Percentiles rank a stretch among this genome's conserved stretches.
These are phyloP conservation scores for Quillaja saponaria DNA, from an alignment of 306 rosid genomes.

Conservation along the genomic window DNA sequence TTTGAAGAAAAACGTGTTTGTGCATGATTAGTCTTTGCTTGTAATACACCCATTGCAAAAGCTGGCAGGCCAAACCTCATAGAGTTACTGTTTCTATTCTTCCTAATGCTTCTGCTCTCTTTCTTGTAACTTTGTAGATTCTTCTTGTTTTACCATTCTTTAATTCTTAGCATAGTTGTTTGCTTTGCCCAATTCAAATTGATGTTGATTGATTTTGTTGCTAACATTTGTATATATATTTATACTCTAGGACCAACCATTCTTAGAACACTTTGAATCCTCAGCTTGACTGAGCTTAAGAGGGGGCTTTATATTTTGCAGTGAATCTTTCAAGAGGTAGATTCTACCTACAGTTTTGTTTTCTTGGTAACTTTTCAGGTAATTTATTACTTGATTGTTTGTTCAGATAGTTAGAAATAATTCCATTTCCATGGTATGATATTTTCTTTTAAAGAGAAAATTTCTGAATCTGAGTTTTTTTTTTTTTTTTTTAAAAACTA, in stretches of 20 bases:
- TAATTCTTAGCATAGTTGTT: constrained; percentile 5
- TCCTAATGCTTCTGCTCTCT: background rate
- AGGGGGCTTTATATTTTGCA: background rate
- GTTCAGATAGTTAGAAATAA: background rate
- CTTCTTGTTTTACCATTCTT: constrained; percentile 31
- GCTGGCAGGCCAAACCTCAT: constrained; percentile 36
- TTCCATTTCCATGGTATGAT: no score
- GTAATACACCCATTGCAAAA: background rate
- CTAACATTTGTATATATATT: constrained; percentile 5
- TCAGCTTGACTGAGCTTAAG: background rate
- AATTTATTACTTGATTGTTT: background rate
- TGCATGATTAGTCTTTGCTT: background rate
- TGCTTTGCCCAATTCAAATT: constrained; percentile 23
- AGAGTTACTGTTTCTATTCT: background rate
- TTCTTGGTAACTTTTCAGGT: background rate
- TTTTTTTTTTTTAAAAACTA: no score
- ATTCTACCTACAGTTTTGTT: background rate
- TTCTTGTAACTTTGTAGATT: constrained; percentile 13
- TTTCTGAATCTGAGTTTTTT: no score
- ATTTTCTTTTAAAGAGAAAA: no score
- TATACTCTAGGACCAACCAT: constrained; percentile 6
- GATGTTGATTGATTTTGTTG: background rate
- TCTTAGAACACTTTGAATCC: constrained; percentile 16
- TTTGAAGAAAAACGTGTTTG: background rate
- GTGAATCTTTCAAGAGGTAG: constrained; percentile 9